Base-by-base conservation (phyloP, 208 protist species). In the Naegleria fowleri region DNA sequence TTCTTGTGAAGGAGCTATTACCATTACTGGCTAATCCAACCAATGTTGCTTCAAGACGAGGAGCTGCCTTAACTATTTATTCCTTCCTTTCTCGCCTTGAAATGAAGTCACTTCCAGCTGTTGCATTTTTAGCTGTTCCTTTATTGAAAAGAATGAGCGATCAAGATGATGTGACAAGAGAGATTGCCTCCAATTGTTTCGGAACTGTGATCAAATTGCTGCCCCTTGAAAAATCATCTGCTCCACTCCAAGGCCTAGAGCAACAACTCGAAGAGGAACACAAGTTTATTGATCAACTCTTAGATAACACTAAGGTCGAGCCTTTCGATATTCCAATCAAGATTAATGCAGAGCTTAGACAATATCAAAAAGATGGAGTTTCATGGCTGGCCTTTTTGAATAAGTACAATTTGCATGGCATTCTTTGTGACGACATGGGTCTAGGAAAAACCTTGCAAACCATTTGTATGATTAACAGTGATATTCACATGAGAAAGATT, bases 401-500 rank as follows among this genome's bases (percentile, higher is more conserved):
- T 84, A 91, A 93, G 55, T 97, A 95, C 87, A 84, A 95, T 33
- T 90, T 97, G 5, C 94, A 97, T 92, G 97, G 97, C 41, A 96
- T 98, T 25, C 93, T 98, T 0, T 95, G 94, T 88, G 97, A 91
- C 87, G 94, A 97, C 88, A 97, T 97, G 97, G 97, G 97, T 43
- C 93, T 98, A 0, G 97, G 97, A 5, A 98, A 98, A 92, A 98
- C 97, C 22, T 91, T 98, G 39, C 96, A 98, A 93, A 93, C 95
- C 7, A 94, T 98, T 51, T 91, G 43, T 89, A 94, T 97, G 33
- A 83, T 98, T 25, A 93, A 94, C 2, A 92, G 91, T 36, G 91
- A 93, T 58, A 88, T 92, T 19, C 84, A 93, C 51, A 90, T 93
- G 84, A 92, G 48, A 40, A 40, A 55, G 85, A 90, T n/a, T 16